Conservation (phyloP, 805 yeast genomes). For the Lachancea thermotolerans region DNA sequence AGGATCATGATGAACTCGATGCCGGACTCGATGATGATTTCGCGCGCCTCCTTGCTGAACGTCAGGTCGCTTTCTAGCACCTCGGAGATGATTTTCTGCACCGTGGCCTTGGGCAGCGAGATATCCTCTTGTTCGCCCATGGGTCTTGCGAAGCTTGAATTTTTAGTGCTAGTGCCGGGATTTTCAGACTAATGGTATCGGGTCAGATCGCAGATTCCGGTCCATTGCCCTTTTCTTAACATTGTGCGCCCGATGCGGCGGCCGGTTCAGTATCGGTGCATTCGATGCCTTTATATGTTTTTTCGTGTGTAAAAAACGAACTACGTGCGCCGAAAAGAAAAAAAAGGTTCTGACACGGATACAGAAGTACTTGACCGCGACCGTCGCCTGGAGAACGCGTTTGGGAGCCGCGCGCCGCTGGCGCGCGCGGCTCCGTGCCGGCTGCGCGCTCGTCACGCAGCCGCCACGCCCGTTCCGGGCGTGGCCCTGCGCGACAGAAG, state of each 20-base stretch:
- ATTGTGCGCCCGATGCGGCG: not conserved
- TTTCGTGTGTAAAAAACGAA: not conserved
- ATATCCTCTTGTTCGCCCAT: slow-evolving; percentile 33
- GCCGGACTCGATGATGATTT: slow-evolving; percentile 91
- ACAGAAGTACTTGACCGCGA: not conserved
- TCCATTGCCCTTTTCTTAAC: not conserved
- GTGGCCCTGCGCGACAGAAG: too few species aligned
- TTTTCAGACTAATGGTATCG: not conserved
- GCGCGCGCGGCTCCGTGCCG: too few species aligned
- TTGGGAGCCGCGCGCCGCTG: too few species aligned
- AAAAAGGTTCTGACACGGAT: not conserved
- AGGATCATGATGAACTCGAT: slow-evolving; percentile 93
- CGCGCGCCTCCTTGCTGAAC: slow-evolving; percentile 89
- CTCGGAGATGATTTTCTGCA: slow-evolving; percentile 88
- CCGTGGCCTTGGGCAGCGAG: slow-evolving; percentile 67
- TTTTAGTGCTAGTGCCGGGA: not conserved
- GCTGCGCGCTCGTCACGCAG: too few species aligned
- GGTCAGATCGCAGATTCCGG: not conserved
- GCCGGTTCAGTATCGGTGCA: not conserved
- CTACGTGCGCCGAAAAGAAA: not conserved
- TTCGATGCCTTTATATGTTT: slow-evolving; percentile 2
- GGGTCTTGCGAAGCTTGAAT: not conserved
- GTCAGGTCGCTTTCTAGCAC: slow-evolving; percentile 82
- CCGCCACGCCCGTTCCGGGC: too few species aligned
- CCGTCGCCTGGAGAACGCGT: too few species aligned